Conservation (phyloP, 371 early-diverging fungal species). For the Capniomyces stellatus region DNA sequence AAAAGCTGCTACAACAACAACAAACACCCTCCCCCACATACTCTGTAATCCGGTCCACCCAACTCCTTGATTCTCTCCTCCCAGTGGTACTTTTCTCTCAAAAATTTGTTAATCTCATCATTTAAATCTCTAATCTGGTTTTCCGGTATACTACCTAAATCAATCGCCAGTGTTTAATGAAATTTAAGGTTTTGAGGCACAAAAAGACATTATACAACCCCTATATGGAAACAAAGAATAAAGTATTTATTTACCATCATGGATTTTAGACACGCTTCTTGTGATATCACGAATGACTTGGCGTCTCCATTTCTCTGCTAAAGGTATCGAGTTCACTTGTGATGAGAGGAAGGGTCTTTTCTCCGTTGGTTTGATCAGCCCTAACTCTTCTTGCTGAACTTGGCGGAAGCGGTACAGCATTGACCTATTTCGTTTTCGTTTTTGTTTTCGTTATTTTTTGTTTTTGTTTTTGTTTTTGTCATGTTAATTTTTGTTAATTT, state of each 20-base stretch:
- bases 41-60: constrained; percentile 86
- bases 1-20: neutral
- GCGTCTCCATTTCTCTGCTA: constrained; percentile 79
- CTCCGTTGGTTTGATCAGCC: constrained; percentile 37
- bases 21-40: constrained; percentile 16
- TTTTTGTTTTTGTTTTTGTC: neutral
- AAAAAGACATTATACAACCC: too few species aligned
- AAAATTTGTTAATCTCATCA: constrained; percentile 84
- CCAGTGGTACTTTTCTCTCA: constrained; percentile 85
- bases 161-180: too few species aligned
- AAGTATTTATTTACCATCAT: constrained; percentile 50
- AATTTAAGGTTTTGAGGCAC: too few species aligned
- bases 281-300: constrained; percentile 76
- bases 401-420: constrained; percentile 94
- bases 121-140: constrained; percentile 85
- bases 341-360: constrained; percentile 62
- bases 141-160: constrained; percentile 57
- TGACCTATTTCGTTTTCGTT: too few species aligned
- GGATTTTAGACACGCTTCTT: constrained; percentile 71
- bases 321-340: constrained; percentile 41
- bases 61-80: constrained; percentile 76
- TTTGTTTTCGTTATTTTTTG: neutral
- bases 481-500: neutral
- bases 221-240: too few species aligned
- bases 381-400: constrained; percentile 75